phyloP scores from a whole-genome alignment of 257 asterid species.

The Solanum lycopersicoides region DNA sequence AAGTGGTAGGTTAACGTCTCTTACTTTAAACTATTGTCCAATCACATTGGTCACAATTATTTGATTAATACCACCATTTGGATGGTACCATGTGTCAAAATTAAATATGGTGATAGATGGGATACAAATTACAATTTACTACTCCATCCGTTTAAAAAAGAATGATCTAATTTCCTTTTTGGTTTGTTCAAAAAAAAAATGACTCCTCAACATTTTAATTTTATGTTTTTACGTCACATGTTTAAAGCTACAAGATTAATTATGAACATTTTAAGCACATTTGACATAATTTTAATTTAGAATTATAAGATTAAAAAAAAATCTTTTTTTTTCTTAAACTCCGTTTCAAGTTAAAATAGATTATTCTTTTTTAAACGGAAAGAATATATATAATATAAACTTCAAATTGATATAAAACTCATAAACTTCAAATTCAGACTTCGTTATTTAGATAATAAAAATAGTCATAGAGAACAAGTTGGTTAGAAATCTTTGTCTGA shows the following conservation, averaged over 20 bases:
- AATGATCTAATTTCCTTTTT: too few relatives aligned
- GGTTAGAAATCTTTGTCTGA: constrained; percentile 28
- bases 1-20: neutral
- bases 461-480: neutral
- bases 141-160: too few relatives aligned
- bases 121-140: neutral
- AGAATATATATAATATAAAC: neutral
- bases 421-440: neutral
- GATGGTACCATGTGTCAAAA: neutral
- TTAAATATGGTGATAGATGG: neutral
- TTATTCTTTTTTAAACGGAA: too few relatives aligned
- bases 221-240: too few relatives aligned
- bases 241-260: too few relatives aligned
- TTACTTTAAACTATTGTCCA: neutral
- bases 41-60: neutral
- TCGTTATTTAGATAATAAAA: neutral
- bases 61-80: neutral
- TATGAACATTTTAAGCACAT: too few relatives aligned
- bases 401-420: neutral
- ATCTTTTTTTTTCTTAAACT: too few relatives aligned
- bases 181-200: too few relatives aligned
- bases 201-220: too few relatives aligned
- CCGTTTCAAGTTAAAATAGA: accelerated
- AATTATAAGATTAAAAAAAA: too few relatives aligned
- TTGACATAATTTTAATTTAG: too few relatives aligned